Percentiles rank a stretch among this genome's conserved stretches.
phyloP scores from a whole-genome alignment of 2,329 filamentous ascomycete species.

The Ophiosphaerella korrae region DNA sequence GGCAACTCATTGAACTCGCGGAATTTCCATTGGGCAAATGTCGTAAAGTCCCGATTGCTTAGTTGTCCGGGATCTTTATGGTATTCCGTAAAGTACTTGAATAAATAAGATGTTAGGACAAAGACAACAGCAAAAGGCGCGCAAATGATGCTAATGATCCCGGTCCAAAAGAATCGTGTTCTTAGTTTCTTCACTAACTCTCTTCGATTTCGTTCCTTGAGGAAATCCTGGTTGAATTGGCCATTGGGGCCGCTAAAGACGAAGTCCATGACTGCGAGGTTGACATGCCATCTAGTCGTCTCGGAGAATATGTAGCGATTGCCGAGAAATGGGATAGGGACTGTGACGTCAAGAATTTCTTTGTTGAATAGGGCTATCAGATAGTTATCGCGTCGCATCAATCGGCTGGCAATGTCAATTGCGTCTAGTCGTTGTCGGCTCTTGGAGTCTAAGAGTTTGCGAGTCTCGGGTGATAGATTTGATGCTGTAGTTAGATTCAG shows the following conservation, averaged over 20 bases:
- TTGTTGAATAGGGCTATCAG: conserved; percentile 98
- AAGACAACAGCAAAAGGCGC: conserved; percentile 88
- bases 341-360: conserved; percentile 83
- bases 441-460: conserved; percentile 74
- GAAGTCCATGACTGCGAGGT: conserved; percentile 88
- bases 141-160: conserved; percentile 82
- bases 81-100: conserved; percentile 96
- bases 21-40: conserved; percentile 96
- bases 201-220: conserved; percentile 80
- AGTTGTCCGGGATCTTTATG: conserved; percentile 90
- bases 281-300: conserved; percentile 89
- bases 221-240: conserved; percentile 83
- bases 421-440: conserved; percentile 95
- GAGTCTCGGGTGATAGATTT: conserved; percentile 62
- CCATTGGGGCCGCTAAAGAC: conserved; percentile 83
- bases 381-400: conserved; percentile 98
- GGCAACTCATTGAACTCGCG: conserved; percentile 96
- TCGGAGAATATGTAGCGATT: conserved; percentile 84
- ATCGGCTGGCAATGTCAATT: conserved; percentile 92
- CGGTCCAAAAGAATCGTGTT: conserved; percentile 79
- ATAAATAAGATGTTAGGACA: conserved; percentile 86
- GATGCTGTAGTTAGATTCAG: conserved; percentile 83
- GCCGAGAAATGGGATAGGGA: conserved; percentile 82
- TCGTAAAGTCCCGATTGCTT: conserved; percentile 88
- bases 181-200: conserved; percentile 78